phyloP scores from a whole-genome alignment of 164 flowering plant species.

The Piper longum region DNA sequence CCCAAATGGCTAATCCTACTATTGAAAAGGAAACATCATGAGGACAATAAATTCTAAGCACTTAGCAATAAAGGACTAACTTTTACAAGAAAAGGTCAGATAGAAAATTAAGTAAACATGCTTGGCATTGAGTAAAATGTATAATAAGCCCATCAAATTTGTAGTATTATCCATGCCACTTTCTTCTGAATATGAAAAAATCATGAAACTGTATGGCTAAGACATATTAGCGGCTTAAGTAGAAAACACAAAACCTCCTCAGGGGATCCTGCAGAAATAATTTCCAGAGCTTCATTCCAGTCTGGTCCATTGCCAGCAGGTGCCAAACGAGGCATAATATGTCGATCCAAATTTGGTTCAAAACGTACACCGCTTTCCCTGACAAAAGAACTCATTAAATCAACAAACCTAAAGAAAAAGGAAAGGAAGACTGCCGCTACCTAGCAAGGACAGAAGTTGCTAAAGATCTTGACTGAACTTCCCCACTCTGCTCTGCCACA shows the following conservation, averaged over 20 bases:
- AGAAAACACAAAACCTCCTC: conserved; percentile 48
- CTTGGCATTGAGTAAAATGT: no score
- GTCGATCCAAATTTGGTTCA: conserved; percentile 47
- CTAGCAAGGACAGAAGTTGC: conserved; percentile 41
- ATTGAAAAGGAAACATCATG: no score
- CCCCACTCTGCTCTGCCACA: conserved; percentile 94
- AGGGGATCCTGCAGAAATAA: conserved; percentile 68
- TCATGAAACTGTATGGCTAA: no score
- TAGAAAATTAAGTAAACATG: no score
- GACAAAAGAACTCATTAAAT: conserved; percentile 2
- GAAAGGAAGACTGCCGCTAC: conserved; percentile 13
- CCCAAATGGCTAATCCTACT: neutral
- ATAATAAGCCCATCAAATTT: no score
- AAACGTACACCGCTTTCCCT: conserved; percentile 53
- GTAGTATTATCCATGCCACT: no score
- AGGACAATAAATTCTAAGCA: no score
- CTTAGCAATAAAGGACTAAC: no score
- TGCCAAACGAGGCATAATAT: conserved; percentile 24
- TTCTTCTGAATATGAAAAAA: no score
- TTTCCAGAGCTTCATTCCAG: conserved; percentile 97
- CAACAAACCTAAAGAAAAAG: neutral
- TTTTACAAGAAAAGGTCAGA: no score
- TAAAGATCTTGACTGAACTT: conserved; percentile 40
- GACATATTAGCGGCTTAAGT: no score
- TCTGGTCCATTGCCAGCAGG: conserved; percentile 56